Percentiles rank a stretch among this genome's conserved stretches.
Conservation (phyloP, 2,329 filamentous ascomycete species). For the Xylariaceae sp. region DNA sequence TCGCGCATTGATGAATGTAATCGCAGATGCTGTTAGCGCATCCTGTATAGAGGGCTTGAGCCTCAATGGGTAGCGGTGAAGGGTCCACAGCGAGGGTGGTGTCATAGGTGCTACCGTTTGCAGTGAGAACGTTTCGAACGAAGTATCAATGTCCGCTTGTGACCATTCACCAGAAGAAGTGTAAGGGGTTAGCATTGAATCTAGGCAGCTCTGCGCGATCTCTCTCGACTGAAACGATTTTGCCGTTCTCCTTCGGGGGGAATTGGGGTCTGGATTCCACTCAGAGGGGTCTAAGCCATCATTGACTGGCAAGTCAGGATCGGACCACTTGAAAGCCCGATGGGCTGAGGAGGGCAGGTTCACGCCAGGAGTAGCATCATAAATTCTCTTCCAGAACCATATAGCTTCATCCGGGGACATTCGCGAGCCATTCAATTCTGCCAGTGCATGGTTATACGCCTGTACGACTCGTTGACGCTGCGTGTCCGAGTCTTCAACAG, state of each 20-base stretch:
- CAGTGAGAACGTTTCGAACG: background rate
- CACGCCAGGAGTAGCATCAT: background rate
- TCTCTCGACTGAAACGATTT: background rate
- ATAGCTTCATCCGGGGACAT: constrained; percentile 5
- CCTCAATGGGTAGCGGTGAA: background rate
- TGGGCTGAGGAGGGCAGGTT: background rate
- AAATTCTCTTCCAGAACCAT: constrained; percentile 12
- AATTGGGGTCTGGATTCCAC: constrained; percentile 14
- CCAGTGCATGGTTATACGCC: constrained; percentile 17
- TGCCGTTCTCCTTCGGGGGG: too few species aligned
- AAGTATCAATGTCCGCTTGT: too few species aligned
- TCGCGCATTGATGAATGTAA: constrained; percentile 12
- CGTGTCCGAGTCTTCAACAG: constrained; percentile 4
- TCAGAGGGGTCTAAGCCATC: constrained; percentile 6
- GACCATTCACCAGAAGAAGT: too few species aligned
- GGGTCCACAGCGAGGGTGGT: background rate
- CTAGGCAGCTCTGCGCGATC: constrained; percentile 5
- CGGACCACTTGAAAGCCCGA: background rate
- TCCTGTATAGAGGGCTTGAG: background rate
- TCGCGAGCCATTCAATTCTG: constrained; percentile 4
- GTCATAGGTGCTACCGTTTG: background rate
- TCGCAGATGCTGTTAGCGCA: constrained; percentile 3
- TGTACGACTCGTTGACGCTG: constrained; percentile 5
- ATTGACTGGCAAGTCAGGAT: constrained; percentile 2
- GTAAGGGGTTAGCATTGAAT: constrained; percentile 9